These are phyloP conservation scores for Pseudonitzschia multistriata DNA, from an alignment of 108 stramenopile genomes.

Conservation along the genomic window DNA sequence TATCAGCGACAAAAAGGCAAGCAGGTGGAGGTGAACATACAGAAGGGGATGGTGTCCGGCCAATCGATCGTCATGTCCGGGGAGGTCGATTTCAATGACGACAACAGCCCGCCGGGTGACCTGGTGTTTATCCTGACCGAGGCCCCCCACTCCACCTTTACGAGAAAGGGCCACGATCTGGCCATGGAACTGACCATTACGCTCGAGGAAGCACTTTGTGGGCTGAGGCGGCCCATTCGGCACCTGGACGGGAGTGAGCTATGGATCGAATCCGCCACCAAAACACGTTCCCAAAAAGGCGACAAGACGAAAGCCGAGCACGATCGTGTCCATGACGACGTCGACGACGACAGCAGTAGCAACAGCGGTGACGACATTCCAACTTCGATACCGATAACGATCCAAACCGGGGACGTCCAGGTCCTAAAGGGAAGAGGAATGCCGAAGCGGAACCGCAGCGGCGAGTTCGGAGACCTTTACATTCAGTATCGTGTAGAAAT, in stretches of 20 bases:
- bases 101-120: slow-evolving; percentile 63
- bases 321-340: not conserved
- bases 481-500: slow-evolving; percentile 75
- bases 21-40: slow-evolving; percentile 57
- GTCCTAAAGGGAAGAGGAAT: slow-evolving; percentile 81
- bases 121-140: slow-evolving; percentile 63
- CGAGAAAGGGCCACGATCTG: slow-evolving; percentile 71
- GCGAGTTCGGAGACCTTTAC: slow-evolving; percentile 76
- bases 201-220: slow-evolving; percentile 63
- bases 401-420: slow-evolving; percentile 77
- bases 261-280: slow-evolving; percentile 31
- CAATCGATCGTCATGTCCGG: slow-evolving; percentile 59
- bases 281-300: not conserved
- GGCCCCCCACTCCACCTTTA: slow-evolving; percentile 55
- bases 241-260: slow-evolving; percentile 62
- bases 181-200: slow-evolving; percentile 68
- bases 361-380: not conserved
- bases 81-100: slow-evolving; percentile 56
- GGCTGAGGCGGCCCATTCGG: slow-evolving; percentile 42
- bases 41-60: slow-evolving; percentile 54
- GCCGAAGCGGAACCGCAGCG: slow-evolving; percentile 47
- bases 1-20: slow-evolving; percentile 36
- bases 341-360: not conserved
- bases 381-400: slow-evolving; percentile 16
- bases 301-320: not conserved